These are phyloP conservation scores for Nigrograna mackinnonii DNA, from an alignment of 2,329 filamentous ascomycete genomes.

Conservation along the genomic window DNA sequence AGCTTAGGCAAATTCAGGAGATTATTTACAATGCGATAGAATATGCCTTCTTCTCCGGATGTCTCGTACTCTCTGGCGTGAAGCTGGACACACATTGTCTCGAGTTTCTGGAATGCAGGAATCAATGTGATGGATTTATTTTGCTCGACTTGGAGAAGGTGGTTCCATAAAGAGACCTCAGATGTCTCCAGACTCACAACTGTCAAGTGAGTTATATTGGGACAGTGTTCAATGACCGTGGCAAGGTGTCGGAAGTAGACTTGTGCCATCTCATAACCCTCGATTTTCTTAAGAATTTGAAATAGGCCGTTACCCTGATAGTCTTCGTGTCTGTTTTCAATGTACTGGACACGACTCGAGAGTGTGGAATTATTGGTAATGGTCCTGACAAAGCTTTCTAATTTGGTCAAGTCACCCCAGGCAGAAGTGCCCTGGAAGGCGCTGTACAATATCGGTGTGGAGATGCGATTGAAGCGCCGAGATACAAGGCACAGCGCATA, in stretches of 20 bases:
- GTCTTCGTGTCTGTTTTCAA: conserved; percentile 29
- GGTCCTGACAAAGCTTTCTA: conserved; percentile 20
- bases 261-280: conserved; percentile 5
- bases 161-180: conserved; percentile 23
- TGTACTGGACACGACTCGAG: conserved; percentile 17
- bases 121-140: not conserved
- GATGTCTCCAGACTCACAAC: conserved; percentile 23
- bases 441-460: conserved; percentile 24
- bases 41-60: not conserved
- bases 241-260: conserved; percentile 25
- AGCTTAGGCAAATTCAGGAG: conserved; percentile 14
- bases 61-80: conserved; percentile 5
- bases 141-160: conserved; percentile 7
- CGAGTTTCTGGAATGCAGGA: conserved; percentile 16
- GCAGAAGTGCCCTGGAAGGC: conserved; percentile 23
- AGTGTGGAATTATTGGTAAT: conserved; percentile 7
- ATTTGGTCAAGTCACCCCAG: conserved; percentile 10
- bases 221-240: conserved; percentile 13
- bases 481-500: conserved; percentile 22
- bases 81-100: conserved; percentile 19
- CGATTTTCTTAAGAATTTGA: conserved; percentile 8
- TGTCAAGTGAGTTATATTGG: conserved; percentile 24
- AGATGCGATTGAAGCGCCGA: conserved; percentile 16
- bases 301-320: conserved; percentile 20
- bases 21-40: conserved; percentile 10